Conservation (phyloP, 2,329 filamentous ascomycete genomes). For the Fusarium incarnatum region DNA sequence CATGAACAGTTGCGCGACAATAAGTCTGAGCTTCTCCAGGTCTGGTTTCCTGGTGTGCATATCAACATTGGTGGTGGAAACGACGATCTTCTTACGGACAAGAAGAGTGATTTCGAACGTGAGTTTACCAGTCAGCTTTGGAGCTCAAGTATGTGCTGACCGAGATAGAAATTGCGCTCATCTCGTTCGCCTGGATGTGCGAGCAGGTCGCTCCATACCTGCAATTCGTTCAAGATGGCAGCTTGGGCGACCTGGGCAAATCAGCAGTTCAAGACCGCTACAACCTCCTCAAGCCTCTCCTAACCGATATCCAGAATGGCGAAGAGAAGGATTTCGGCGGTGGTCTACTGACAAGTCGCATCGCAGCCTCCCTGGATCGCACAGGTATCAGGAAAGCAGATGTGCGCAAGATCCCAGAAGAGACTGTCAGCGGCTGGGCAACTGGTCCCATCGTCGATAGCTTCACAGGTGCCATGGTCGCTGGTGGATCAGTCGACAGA, state of each 20-base stretch:
- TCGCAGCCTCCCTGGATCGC: constrained; percentile 21
- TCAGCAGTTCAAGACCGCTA: constrained; percentile 37
- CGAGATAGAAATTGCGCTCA: constrained; percentile 41
- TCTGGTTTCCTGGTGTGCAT: constrained; percentile 47
- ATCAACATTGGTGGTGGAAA: constrained; percentile 45
- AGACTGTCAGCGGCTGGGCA: constrained; percentile 40
- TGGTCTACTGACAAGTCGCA: constrained; percentile 21
- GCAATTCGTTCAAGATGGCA: constrained; percentile 23
- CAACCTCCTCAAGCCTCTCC: constrained; percentile 38
- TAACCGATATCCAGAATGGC: constrained; percentile 26
- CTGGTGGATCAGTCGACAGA: constrained; percentile 24
- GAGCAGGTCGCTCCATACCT: constrained; percentile 42
- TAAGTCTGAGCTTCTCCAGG: constrained; percentile 39
- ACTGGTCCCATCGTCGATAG: constrained; percentile 44
- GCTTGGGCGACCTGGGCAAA: constrained; percentile 25
- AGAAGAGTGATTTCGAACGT: constrained; percentile 45
- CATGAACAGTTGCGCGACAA: constrained; percentile 22
- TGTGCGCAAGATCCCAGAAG: constrained; percentile 26
- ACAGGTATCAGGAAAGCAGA: constrained; percentile 33
- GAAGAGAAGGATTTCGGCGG: constrained; percentile 36
- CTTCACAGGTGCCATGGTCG: constrained; percentile 38
- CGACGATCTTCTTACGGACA: constrained; percentile 33
- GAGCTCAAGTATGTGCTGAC: constrained; percentile 2
- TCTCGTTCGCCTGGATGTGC: constrained; percentile 46
- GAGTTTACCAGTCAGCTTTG: background rate